phyloP scores from a whole-genome alignment of 2,329 filamentous ascomycete species.

The Paraconiothyrium sp. region DNA sequence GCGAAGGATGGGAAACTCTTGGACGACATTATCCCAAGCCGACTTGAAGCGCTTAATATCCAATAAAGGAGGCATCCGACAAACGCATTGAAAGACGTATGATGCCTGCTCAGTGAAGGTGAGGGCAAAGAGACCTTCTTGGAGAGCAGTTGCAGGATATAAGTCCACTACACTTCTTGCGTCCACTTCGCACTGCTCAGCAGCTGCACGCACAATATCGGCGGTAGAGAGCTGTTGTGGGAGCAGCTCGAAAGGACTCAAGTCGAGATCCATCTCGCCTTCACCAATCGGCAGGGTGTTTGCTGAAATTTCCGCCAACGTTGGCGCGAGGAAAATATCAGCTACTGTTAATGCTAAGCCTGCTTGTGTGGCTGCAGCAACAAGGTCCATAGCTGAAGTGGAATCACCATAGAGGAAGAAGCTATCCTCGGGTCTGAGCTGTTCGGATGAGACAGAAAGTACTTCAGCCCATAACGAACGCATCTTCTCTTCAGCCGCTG shows the following conservation, averaged over 20 bases:
- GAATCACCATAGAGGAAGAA: conserved; percentile 27
- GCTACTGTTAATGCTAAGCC: conserved; percentile 7
- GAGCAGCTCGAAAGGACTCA: conserved; percentile 3
- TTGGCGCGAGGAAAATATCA: conserved; percentile 11
- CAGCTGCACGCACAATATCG: conserved; percentile 1
- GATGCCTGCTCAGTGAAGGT: conserved; percentile 62
- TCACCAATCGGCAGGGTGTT: conserved; percentile 5
- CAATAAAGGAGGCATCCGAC: conserved; percentile 24
- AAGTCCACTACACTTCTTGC: conserved; percentile 50
- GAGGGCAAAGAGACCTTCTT: conserved; percentile 65
- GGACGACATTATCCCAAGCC: conserved; percentile 53
- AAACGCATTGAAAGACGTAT: conserved; percentile 61
- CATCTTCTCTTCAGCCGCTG: conserved; percentile 8
- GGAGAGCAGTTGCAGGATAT: conserved; percentile 65
- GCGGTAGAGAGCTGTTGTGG: conserved; percentile 2
- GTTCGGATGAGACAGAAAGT: not conserved
- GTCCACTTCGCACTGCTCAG: conserved; percentile 2
- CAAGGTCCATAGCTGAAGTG: conserved; percentile 22
- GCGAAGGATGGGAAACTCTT: conserved; percentile 54
- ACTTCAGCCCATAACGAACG: conserved; percentile 8
- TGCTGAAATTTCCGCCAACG: conserved; percentile 3
- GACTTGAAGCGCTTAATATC: conserved; percentile 44
- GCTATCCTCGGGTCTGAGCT: conserved; percentile 18
- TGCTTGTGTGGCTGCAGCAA: conserved; percentile 4
- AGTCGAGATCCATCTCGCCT: conserved; percentile 1